Percentiles rank a stretch among this genome's conserved stretches.
Evolutionary conservation across 176 grass and related monocot genomes (phyloP).

Genomic region (Saccharum officinarum): DNA sequence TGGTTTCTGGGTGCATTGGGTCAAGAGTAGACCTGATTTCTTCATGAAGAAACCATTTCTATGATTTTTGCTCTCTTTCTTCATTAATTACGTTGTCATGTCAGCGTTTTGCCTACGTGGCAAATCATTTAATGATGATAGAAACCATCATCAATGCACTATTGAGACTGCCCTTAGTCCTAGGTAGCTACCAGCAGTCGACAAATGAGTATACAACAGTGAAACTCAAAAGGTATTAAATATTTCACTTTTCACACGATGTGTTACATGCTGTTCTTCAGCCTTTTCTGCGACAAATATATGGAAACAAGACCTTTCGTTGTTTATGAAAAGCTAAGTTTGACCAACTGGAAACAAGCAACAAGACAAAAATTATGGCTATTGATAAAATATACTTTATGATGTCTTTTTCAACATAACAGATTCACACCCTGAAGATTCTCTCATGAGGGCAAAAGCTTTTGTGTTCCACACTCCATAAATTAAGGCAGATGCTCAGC

Average conservation of each 20-base stretch:
- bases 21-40: too few species aligned
- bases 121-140: too few species aligned
- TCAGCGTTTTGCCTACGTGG: too few species aligned
- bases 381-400: conserved; percentile 42
- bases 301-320: conserved; percentile 24
- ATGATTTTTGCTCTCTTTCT: too few species aligned
- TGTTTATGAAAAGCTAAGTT: conserved; percentile 34
- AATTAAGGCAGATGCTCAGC: conserved; percentile 37
- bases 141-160: too few species aligned
- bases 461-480: conserved; percentile 37
- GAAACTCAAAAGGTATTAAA: not conserved
- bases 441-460: conserved; percentile 33
- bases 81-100: too few species aligned
- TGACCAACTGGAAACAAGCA: conserved; percentile 37
- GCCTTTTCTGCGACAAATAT: conserved; percentile 9
- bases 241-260: not conserved
- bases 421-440: conserved; percentile 44
- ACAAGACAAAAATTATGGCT: conserved; percentile 39
- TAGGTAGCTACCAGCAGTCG: not conserved
- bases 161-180: not conserved
- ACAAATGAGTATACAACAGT: not conserved
- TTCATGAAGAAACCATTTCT: too few species aligned
- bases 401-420: conserved; percentile 43
- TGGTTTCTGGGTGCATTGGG: too few species aligned
- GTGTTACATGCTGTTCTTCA: conserved; percentile 20